Conservation (phyloP, 257 asterid species). For the Primulina huaijiensis region DNA sequence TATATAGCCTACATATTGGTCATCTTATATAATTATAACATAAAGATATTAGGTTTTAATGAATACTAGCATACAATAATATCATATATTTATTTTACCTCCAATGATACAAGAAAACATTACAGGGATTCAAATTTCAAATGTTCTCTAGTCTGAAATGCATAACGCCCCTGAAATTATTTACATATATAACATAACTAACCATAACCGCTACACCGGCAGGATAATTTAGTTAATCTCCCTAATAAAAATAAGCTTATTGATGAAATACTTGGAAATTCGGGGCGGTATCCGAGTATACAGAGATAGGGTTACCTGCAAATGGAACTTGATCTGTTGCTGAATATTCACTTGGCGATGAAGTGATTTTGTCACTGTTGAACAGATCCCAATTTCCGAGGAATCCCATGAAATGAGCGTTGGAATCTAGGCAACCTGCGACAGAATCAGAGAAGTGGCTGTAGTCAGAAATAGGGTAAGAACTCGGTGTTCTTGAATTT, state of each 20-base stretch:
- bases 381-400: conserved; percentile 42
- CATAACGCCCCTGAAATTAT: conserved; percentile 16
- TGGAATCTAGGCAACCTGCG: conserved; percentile 25
- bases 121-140: conserved; percentile 2
- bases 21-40: neutral
- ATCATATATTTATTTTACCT: conserved; percentile 22
- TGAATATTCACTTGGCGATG: conserved; percentile 8
- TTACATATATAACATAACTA: conserved; percentile 9
- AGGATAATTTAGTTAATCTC: conserved; percentile 8
- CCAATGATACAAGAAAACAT: conserved; percentile 20
- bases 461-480: conserved; percentile 30
- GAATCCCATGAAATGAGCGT: conserved; percentile 34
- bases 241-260: conserved; percentile 1
- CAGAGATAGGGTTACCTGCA: conserved; percentile 46
- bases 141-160: conserved; percentile 12
- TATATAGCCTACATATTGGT: neutral
- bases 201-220: conserved; percentile 4
- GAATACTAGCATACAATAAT: conserved; percentile 20
- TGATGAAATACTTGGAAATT: conserved; percentile 29
- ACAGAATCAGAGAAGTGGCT: conserved; percentile 14
- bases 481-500: conserved; percentile 21
- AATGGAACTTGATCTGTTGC: conserved; percentile 27
- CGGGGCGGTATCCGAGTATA: conserved; percentile 25
- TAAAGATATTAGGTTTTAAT: conserved; percentile 9
- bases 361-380: conserved; percentile 29